phyloP scores from a whole-genome alignment of 768 basidiomycete species.

The Pisolithus sp. region DNA sequence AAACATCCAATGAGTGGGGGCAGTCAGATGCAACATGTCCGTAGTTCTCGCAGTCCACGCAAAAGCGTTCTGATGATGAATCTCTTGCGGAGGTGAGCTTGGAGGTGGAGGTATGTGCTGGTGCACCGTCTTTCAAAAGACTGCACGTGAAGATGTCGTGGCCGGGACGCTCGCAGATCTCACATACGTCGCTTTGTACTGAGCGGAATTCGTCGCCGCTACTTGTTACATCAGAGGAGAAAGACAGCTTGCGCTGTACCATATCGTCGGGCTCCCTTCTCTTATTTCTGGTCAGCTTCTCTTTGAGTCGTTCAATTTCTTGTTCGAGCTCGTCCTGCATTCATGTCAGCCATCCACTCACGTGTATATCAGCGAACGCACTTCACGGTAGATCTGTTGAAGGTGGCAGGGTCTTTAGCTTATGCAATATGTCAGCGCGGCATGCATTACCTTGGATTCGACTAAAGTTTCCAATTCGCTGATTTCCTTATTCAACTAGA shows the following conservation, averaged over 20 bases:
- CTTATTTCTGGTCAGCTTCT: conserved; percentile 55
- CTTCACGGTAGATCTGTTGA: conserved; percentile 77
- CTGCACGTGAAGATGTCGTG: conserved; percentile 86
- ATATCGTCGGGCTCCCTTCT: conserved; percentile 41
- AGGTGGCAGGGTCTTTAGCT: conserved; percentile 3
- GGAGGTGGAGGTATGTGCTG: conserved; percentile 18
- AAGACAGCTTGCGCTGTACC: conserved; percentile 18
- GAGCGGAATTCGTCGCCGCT: conserved; percentile 18
- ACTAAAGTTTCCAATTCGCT: conserved; percentile 87
- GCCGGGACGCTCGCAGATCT: conserved; percentile 79
- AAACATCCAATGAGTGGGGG: conserved; percentile 82
- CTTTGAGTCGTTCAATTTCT: conserved; percentile 71
- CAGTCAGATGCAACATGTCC: conserved; percentile 76
- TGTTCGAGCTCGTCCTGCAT: conserved; percentile 78
- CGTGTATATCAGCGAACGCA: conserved; percentile 21
- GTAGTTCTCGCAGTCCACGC: conserved; percentile 78
- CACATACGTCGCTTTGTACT: conserved; percentile 50
- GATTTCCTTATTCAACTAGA: conserved; percentile 84
- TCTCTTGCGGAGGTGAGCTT: conserved; percentile 10
- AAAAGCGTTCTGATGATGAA: conserved; percentile 42
- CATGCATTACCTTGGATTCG: conserved; percentile 72
- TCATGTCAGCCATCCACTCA: conserved; percentile 8
- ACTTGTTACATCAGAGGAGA: conserved; percentile 19
- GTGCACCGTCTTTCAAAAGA: conserved; percentile 54
- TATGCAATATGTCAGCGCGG: background rate